Evolutionary conservation across 2,329 filamentous ascomycete species (phyloP).

Genomic region (Verticillium albo-atrum): DNA sequence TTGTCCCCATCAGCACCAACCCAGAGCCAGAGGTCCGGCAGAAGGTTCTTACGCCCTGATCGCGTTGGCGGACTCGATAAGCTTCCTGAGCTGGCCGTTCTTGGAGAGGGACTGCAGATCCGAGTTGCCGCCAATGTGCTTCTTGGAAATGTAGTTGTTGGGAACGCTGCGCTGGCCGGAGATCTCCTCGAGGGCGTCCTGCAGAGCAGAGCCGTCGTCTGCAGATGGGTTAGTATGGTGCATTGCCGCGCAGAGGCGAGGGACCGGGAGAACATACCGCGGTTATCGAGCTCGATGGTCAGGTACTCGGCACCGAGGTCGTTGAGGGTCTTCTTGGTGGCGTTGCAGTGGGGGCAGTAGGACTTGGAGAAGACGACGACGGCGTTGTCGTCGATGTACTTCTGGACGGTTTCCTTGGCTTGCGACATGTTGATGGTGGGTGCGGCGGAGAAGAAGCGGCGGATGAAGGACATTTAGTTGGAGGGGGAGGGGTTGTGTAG

Average conservation of each 20-base stretch:
- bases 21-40: background rate
- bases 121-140: conserved; percentile 97
- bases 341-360: conserved; percentile 89
- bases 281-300: conserved; percentile 78
- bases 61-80: conserved; percentile 39
- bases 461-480: conserved; percentile 58
- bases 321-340: conserved; percentile 71
- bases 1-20: background rate
- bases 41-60: conserved; percentile 31
- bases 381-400: conserved; percentile 82
- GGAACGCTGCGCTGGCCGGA: conserved; percentile 85
- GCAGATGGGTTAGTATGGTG: conserved; percentile 15
- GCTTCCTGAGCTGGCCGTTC: conserved; percentile 30
- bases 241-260: background rate
- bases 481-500: background rate
- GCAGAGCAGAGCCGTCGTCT: conserved; percentile 82
- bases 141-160: conserved; percentile 86
- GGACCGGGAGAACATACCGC: conserved; percentile 53
- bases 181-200: conserved; percentile 76
- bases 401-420: conserved; percentile 77
- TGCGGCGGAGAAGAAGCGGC: conserved; percentile 63
- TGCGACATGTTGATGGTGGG: conserved; percentile 71
- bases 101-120: conserved; percentile 63
- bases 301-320: conserved; percentile 68
- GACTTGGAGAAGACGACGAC: conserved; percentile 97